Evolutionary conservation across 441 rosid genomes (phyloP).

Genomic region (Mallotus repandus): DNA sequence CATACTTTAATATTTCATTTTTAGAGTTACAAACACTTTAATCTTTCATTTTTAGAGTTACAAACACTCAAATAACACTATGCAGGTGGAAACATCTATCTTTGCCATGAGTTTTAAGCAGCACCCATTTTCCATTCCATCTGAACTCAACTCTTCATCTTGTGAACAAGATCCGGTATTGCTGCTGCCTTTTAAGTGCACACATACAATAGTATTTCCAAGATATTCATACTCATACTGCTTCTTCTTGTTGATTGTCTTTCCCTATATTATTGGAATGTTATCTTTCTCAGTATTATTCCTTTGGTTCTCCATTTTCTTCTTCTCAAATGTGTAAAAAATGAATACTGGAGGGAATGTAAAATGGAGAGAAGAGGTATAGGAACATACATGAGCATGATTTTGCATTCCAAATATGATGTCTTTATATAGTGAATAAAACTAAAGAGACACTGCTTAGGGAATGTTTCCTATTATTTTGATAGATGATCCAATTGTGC

Average conservation of each 20-base stretch:
- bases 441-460: background rate
- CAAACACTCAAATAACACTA: slow-evolving; percentile 1
- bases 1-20: background rate
- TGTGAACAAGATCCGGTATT: slow-evolving; percentile 62
- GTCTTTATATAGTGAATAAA: background rate
- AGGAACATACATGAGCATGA: background rate
- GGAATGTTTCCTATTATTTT: background rate
- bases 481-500: background rate
- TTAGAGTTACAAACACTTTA: background rate
- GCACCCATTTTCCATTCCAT: slow-evolving; percentile 54
- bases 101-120: slow-evolving; percentile 88
- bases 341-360: background rate
- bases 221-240: background rate
- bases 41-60: too few species aligned
- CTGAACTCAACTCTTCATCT: slow-evolving; percentile 63
- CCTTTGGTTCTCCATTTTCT: background rate
- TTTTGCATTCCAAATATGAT: background rate
- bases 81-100: slow-evolving; percentile 90
- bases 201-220: slow-evolving; percentile 6
- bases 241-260: background rate
- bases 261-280: background rate
- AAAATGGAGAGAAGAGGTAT: background rate
- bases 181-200: slow-evolving; percentile 17
- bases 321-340: background rate
- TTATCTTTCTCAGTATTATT: slow-evolving; percentile 1